These are phyloP conservation scores for Piper betle DNA, from an alignment of 164 flowering plant genomes.

Conservation along the genomic window DNA sequence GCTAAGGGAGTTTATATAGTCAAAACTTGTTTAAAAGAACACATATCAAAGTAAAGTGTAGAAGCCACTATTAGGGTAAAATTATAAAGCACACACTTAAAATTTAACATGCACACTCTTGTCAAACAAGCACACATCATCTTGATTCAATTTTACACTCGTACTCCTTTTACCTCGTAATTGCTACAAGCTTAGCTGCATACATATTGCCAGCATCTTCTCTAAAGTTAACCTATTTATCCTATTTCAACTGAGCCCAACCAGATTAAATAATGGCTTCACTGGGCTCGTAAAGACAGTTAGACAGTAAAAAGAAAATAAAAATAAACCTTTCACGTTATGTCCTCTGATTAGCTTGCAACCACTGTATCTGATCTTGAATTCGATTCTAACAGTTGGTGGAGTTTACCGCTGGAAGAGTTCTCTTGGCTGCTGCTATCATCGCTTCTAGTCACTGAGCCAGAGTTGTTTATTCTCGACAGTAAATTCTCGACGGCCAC, in stretches of 20 bases:
- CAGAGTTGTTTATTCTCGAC: conserved; percentile 50
- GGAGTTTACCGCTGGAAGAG: conserved; percentile 47
- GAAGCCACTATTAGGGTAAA: no score
- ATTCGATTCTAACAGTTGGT: conserved; percentile 66
- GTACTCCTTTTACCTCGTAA: no score
- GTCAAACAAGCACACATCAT: no score
- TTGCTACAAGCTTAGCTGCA: no score
- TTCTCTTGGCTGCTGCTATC: conserved; percentile 37
- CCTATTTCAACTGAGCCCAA: not conserved
- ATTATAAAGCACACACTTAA: no score
- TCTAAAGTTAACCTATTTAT: no score
- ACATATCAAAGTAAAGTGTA: no score
- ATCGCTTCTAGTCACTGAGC: conserved; percentile 16
- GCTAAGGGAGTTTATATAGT: no score
- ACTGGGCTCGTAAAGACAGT: not conserved
- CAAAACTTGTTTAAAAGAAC: no score
- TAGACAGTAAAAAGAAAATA: not conserved
- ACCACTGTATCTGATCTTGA: conserved; percentile 75
- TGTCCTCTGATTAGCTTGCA: conserved; percentile 40
- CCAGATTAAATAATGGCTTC: not conserved
- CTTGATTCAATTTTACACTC: no score
- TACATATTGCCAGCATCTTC: not conserved
- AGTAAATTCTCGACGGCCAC: conserved; percentile 57
- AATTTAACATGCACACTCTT: no score
- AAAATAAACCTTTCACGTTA: not conserved